Percentiles rank a stretch among this genome's conserved stretches.
phyloP scores from a whole-genome alignment of 352 stramenopile genomes.

The Globisporangium irregulare region DNA sequence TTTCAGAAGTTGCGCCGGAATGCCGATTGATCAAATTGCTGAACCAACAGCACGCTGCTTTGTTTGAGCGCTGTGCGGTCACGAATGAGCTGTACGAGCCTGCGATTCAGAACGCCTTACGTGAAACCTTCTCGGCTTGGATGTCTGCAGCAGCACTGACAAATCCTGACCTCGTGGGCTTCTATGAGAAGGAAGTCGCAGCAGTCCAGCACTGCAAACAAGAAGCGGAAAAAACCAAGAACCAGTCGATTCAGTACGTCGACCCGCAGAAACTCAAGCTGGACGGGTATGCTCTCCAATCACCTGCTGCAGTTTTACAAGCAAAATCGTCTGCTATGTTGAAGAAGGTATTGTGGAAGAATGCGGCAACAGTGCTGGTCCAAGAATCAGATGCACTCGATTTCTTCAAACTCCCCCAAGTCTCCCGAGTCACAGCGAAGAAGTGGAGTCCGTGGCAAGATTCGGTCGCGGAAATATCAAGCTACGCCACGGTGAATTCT shows the following conservation, averaged over 20 bases:
- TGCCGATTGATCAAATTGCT: neutral
- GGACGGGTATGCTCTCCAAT: neutral
- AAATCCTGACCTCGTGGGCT: neutral
- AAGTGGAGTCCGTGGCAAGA: conserved; percentile 3
- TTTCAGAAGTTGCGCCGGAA: neutral
- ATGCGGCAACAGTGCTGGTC: conserved; percentile 8
- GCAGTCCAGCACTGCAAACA: neutral
- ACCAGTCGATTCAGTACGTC: neutral
- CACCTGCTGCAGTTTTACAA: neutral
- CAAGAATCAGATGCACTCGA: neutral
- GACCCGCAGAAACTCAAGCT: conserved; percentile 6
- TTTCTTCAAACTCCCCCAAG: conserved; percentile 8
- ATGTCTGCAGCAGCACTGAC: neutral
- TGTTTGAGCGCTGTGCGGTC: neutral
- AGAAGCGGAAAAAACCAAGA: neutral
- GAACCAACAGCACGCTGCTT: neutral
- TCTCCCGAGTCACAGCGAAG: neutral
- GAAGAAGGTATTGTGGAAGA: conserved; percentile 10
- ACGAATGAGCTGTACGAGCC: neutral
- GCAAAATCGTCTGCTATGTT: conserved; percentile 1
- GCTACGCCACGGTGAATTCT: neutral
- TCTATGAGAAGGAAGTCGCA: neutral
- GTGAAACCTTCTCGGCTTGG: neutral
- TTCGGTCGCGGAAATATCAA: neutral
- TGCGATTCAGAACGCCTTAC: neutral